Evolutionary conservation across 768 basidiomycete genomes (phyloP), one percentile per base, ranked within the genome.

Genomic region (Pisolithus microcarpus): DNA sequence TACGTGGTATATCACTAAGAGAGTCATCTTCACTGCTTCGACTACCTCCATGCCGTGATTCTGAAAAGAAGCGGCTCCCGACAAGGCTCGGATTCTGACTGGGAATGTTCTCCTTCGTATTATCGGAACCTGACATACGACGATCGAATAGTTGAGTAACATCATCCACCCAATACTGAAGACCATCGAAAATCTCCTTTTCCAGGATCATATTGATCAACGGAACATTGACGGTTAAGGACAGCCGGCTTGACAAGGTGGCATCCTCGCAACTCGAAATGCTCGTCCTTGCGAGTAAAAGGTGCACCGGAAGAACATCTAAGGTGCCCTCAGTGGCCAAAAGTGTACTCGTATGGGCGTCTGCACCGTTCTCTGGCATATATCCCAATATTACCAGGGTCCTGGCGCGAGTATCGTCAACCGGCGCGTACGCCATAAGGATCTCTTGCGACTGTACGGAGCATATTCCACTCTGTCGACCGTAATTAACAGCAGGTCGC

Each of bases 101-200:
- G 51, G 70, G 69, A 46, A 61, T 55, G 21, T 60, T 64, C 51
- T 72, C 65, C 16, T 56, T 56, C 36, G 52, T 64, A 7, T 51
- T 57, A 24, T 64, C 65, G 31, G 52, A 55, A 43, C 46, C 26
- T 4, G 50, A 43, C 38, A 56, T 47, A 6, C 72, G 66, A 15
- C 70, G 73, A 47, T 87, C 86, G 4, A 85, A 58, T 46, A 85
- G 75, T 59, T 87, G 90, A n/a, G 82, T 70, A 24, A 84, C 63
- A 61, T 97, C 93, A 61, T 99, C 96, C 7, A 83, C 84, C 75
- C 87, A 90, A 60, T 84, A 85, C 65, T 97, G 92, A 16, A 98
- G 64, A 11, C 80, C 79, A 61, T 97, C 91, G 7, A 93, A 66
- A 2, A 72, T 54, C 5, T 69, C 60, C 64, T 97, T 95, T 9